These are phyloP conservation scores for Colletotrichum ledebouriae DNA, from an alignment of 2,329 filamentous ascomycete species.

Conservation along the genomic window DNA sequence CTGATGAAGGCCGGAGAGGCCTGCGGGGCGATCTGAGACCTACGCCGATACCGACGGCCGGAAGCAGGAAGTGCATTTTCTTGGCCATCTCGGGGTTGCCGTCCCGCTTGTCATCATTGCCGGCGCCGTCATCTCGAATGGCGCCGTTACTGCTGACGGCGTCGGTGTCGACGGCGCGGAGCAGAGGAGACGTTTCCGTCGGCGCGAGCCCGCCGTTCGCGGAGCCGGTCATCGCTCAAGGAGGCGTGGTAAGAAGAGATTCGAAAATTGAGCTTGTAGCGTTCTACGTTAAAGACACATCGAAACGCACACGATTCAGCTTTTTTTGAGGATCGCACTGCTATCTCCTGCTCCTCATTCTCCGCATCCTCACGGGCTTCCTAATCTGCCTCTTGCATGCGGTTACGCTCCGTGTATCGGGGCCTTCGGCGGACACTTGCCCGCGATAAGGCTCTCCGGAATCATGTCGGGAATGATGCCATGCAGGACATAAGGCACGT, in stretches of 20 bases:
- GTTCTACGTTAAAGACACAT: background rate
- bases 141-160: slow-evolving; percentile 26
- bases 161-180: slow-evolving; percentile 40
- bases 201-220: slow-evolving; percentile 30
- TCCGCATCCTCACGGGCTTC: slow-evolving; percentile 4
- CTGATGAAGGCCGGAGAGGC: background rate
- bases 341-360: slow-evolving; percentile 7
- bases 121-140: slow-evolving; percentile 33
- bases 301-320: background rate
- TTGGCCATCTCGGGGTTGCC: slow-evolving; percentile 49
- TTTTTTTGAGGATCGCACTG: slow-evolving; percentile 10
- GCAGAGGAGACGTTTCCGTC: slow-evolving; percentile 48
- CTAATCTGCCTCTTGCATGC: slow-evolving; percentile 30
- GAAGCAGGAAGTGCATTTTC: slow-evolving; percentile 55
- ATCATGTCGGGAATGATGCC: slow-evolving; percentile 26
- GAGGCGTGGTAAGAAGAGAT: background rate
- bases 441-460: slow-evolving; percentile 27
- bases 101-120: slow-evolving; percentile 37
- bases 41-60: slow-evolving; percentile 56
- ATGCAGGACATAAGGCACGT: slow-evolving; percentile 26
- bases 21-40: slow-evolving; percentile 19
- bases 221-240: slow-evolving; percentile 21
- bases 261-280: background rate
- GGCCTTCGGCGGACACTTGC: slow-evolving; percentile 31
- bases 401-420: slow-evolving; percentile 28